Percentiles rank a stretch among this genome's conserved stretches.
Conservation (phyloP, 371 early-diverging fungal species). For the Sporodiniella umbellata region DNA sequence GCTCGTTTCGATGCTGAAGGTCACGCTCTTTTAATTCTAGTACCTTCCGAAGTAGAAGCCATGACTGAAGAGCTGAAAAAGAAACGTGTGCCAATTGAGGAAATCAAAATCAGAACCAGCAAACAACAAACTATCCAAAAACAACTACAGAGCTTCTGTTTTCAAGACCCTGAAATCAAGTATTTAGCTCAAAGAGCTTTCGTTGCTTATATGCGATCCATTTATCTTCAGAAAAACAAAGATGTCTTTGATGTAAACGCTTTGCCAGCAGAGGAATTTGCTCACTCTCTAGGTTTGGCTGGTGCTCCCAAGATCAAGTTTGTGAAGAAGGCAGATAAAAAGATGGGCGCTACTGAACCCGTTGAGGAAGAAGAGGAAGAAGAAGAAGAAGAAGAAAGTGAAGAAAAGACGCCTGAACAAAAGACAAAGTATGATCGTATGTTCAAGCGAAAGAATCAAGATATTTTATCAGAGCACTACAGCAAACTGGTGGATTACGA, state of each 20-base stretch:
- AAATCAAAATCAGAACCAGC: constrained; percentile 77
- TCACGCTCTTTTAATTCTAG: constrained; percentile 79
- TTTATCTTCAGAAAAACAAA: constrained; percentile 89
- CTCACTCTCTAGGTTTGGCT: constrained; percentile 87
- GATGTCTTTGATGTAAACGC: constrained; percentile 79
- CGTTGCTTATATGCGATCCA: constrained; percentile 89
- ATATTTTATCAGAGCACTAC: constrained; percentile 90
- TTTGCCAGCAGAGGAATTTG: constrained; percentile 85
- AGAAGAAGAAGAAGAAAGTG: constrained; percentile 37
- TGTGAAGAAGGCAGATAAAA: constrained; percentile 47
- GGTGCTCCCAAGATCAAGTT: constrained; percentile 95
- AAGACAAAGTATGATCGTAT: constrained; percentile 86
- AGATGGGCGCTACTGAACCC: constrained; percentile 26
- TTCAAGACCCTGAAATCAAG: constrained; percentile 91
- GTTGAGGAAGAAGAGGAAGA: constrained; percentile 38
- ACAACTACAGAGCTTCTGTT: constrained; percentile 87
- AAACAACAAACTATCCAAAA: constrained; percentile 75
- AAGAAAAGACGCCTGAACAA: constrained; percentile 28
- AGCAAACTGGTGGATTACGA: constrained; percentile 70
- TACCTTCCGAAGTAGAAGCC: constrained; percentile 85
- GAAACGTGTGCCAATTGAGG: constrained; percentile 81
- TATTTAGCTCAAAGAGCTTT: constrained; percentile 95
- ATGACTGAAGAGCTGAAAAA: constrained; percentile 71
- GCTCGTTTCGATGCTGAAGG: constrained; percentile 92
- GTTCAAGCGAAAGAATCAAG: constrained; percentile 90